Evolutionary conservation across 495 filamentous ascomycete species (phyloP), one percentile per base, ranked within the genome.

Genomic region (Annulohypoxylon maeteangense): DNA sequence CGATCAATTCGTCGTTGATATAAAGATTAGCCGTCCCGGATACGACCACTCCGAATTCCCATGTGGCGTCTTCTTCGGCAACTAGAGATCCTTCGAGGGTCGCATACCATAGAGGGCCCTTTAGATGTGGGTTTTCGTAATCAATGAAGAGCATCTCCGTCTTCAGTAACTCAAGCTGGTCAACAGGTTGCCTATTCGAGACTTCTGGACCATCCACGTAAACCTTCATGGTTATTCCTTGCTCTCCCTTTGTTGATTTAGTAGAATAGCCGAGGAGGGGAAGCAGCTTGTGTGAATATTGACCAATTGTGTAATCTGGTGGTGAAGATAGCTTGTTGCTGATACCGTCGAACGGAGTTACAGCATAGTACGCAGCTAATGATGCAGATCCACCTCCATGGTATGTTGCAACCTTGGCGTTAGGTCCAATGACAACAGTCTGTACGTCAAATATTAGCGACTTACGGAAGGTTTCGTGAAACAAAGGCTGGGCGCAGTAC

Each of bases 331-430:
- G 84, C 79, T 78, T 86, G 18, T 80, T 82, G 20, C 78, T 79
- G n/a, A 93, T 86, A 16, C 89, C 90, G 11, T 91, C 89, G 66
- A 86, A 91, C 0, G 91, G 90, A 0, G 88, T 88, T 27, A 91
- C 83, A 3, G 86, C 85, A 75, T 92, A 92, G 76, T 92, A 92
- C 0, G 91, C 85, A 25, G 82, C 81, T 31, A 93, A 77, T 5
- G 87, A 86, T 0, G 91, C 90, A 36, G 89, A 91, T 12, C 91
- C 91, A 66, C 91, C 91, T 51, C 91, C 91, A 71, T 89, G 88
- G 76, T 88, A 90, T 10, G 88, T 84, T 1, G 90, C 87, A 27
- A 88, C 77, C 71, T 90, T 91, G 34, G 91, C 86, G 75, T 94
- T 95, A 12, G 92, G 92, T 5, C 92, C 92, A 40, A 84, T 74